Percentiles rank a stretch among this genome's conserved stretches.
Conservation (phyloP, 306 rosid genomes). For the Malus sylvestris region DNA sequence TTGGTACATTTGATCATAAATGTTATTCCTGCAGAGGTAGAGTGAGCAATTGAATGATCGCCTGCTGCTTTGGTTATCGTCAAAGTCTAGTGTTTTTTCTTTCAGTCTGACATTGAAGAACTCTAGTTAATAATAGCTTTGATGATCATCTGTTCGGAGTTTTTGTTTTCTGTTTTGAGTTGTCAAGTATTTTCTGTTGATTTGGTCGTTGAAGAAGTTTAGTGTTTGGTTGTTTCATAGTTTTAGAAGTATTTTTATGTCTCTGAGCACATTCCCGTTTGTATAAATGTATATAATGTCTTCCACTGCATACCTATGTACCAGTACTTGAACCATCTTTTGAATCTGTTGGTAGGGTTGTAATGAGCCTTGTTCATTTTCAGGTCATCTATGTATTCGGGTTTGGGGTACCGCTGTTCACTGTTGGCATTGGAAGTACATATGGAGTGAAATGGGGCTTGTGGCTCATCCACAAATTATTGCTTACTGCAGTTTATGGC, state of each 20-base stretch:
- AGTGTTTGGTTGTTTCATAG: no score
- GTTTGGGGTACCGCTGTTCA: conserved; percentile 63
- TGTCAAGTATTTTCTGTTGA: not conserved
- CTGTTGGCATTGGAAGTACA: conserved; percentile 26
- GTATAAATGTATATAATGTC: not conserved
- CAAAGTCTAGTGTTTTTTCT: not conserved
- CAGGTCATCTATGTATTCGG: conserved; percentile 71
- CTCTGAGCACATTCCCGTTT: no score
- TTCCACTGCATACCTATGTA: not conserved
- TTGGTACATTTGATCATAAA: not conserved
- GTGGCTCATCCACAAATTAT: conserved; percentile 48
- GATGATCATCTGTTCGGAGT: not conserved
- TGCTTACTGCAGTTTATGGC: conserved; percentile 63
- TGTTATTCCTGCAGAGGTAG: not conserved
- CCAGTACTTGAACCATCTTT: not conserved
- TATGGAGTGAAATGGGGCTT: conserved; percentile 50
- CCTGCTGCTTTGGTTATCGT: not conserved
- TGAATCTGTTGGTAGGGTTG: not conserved
- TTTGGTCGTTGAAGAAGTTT: not conserved
- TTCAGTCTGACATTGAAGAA: not conserved
- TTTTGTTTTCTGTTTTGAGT: not conserved
- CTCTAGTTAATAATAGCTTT: not conserved
- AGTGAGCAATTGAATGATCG: not conserved
- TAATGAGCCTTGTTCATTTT: not conserved
- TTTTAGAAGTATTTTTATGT: not conserved